phyloP scores from a whole-genome alignment of 352 stramenopile species.

The Globisporangium solare region DNA sequence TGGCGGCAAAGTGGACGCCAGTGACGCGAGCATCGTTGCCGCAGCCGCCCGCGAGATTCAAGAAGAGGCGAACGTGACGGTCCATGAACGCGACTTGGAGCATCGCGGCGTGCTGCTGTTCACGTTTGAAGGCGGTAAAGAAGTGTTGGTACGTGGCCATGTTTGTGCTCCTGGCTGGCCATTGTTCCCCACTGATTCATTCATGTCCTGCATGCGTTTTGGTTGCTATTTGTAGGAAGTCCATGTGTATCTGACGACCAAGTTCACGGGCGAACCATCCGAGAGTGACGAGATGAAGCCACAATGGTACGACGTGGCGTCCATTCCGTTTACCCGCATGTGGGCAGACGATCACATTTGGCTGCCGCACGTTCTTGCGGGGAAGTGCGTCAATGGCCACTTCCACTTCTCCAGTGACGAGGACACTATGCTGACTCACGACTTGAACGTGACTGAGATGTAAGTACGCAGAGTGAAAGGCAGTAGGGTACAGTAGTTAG shows the following conservation, averaged over 20 bases:
- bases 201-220: not conserved
- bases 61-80: constrained; percentile 68
- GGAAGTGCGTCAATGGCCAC: constrained; percentile 55
- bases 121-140: constrained; percentile 48
- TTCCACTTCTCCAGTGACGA: constrained; percentile 77
- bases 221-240: constrained; percentile 39
- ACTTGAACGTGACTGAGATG: constrained; percentile 16
- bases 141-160: constrained; percentile 43
- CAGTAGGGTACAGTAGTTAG: not conserved
- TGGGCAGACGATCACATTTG: constrained; percentile 84
- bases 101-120: constrained; percentile 46
- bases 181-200: not conserved
- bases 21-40: constrained; percentile 54
- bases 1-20: constrained; percentile 83
- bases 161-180: too few species aligned
- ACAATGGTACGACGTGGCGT: constrained; percentile 58
- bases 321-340: constrained; percentile 82
- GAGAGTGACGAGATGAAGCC: constrained; percentile 90
- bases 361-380: constrained; percentile 71
- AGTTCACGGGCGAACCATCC: constrained; percentile 58
- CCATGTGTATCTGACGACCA: constrained; percentile 71
- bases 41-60: constrained; percentile 53
- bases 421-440: constrained; percentile 54
- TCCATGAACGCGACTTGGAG: constrained; percentile 22
- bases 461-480: constrained; percentile 14